Evolutionary conservation across 345 rosid genomes (phyloP), one percentile per base, ranked within the genome.

Genomic region (Camelina laxa): DNA sequence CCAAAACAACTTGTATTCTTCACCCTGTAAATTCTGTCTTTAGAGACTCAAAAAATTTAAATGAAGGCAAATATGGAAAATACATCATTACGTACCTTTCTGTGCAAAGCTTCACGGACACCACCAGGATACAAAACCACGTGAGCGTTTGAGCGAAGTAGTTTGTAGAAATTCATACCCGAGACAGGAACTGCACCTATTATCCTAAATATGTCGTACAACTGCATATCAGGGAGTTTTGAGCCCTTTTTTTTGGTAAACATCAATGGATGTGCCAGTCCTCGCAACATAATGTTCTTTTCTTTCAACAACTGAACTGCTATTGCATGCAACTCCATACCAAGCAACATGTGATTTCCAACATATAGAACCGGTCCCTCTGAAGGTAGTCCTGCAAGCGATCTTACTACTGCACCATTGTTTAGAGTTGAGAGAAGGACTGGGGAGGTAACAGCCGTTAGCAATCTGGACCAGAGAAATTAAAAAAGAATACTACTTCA

Each of bases 121-220:
- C 93, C 96, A 61, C 97, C 97, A 7, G 93, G 93, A 72, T 87
- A 89, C 53, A 89, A 77, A 24, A 77, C 73, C 73, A 79, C 86
- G 59, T 89, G 93, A 74, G 92, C 75, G 24, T 89, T 89, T 64
- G 91, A 79, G 30, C 88, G 83, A 6, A 92, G 66, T 39, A 92
- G 82, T 66, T 80, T 89, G 84, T 79, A 87, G 65, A 92, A 82
- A 66, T 83, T 88, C 58, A 79, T 67, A 59, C 72, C 80, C 1
- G 93, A 79, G 62, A 89, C 92, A 9, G 91, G 97, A 70, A 85
- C 83, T 42, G 88, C 88, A n/a, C 97, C 97, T 79, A 88, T 70
- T 22, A 44, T 13, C 76, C 77, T 84, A 42, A 80, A 4, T 33
- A 35, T 12, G 75, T 92, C 98, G 30, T 64, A 87, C 27, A 67